A percentile compares a stretch with the other conserved stretches of the same genome.
phyloP scores from a whole-genome alignment of 441 rosid species.

The Francoa sonchifolia region DNA sequence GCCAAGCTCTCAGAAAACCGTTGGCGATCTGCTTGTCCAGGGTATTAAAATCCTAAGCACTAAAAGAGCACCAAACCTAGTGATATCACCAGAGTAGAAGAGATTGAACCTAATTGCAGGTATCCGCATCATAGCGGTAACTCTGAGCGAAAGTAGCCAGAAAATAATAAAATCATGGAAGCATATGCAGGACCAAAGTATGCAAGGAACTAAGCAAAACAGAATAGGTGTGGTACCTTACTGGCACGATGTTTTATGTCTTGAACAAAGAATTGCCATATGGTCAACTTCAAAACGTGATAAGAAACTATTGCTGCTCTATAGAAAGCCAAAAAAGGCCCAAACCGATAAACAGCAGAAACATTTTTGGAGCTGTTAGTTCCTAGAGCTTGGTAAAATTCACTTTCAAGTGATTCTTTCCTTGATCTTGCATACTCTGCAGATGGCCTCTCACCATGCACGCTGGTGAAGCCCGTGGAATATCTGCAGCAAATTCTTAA shows the following conservation, averaged over 20 bases:
- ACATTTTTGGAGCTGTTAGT: conserved; percentile 49
- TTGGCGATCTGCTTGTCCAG: no score
- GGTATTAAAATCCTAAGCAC: no score
- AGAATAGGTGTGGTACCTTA: conserved; percentile 32
- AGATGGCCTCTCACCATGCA: conserved; percentile 84
- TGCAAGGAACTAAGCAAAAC: neutral
- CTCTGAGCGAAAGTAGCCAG: no score
- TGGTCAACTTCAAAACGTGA: conserved; percentile 60
- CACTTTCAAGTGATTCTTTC: conserved; percentile 89
- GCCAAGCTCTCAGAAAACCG: no score
- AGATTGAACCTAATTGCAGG: no score
- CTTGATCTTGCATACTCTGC: conserved; percentile 81
- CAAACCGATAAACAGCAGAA: conserved; percentile 51
- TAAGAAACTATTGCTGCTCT: conserved; percentile 83
- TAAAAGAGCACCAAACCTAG: no score
- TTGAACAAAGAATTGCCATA: conserved; percentile 57
- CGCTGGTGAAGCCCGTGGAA: conserved; percentile 55
- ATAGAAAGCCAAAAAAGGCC: conserved; percentile 80
- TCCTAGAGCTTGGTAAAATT: conserved; percentile 72
- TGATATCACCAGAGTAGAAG: no score
- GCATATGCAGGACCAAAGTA: neutral
- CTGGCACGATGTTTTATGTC: conserved; percentile 71
- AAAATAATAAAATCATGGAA: no score
- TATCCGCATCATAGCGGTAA: no score
- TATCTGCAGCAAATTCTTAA: conserved; percentile 27